Evolutionary conservation across 441 rosid genomes (phyloP).

Genomic region (Bocquillonia castaneifolia): DNA sequence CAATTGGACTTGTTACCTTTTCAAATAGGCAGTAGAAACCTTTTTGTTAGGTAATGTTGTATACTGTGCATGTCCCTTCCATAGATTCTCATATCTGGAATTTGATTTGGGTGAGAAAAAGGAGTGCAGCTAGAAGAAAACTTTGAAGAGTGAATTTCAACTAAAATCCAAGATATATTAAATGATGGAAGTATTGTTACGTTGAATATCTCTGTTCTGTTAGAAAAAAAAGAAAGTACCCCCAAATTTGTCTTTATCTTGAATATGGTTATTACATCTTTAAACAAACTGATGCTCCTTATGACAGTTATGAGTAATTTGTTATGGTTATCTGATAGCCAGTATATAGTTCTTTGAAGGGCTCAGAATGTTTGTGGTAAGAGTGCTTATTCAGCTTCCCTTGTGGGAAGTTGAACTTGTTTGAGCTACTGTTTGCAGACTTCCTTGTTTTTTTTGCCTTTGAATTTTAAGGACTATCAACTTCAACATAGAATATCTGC

Average conservation of each 20-base stretch:
- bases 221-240: no score
- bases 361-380: not conserved
- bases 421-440: not conserved
- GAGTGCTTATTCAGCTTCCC: not conserved
- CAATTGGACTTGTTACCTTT: slow-evolving; percentile 1
- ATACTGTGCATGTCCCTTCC: not conserved
- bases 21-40: not conserved
- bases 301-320: not conserved
- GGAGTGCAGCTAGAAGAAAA: not conserved
- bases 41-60: not conserved
- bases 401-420: not conserved
- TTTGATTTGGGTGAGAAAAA: not conserved
- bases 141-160: not conserved
- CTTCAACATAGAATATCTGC: not conserved
- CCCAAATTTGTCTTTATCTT: not conserved
- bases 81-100: not conserved
- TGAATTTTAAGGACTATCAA: not conserved
- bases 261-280: no score
- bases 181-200: not conserved
- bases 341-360: not conserved
- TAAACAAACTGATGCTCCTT: not conserved
- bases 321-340: not conserved
- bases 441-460: not conserved
- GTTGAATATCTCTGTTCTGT: not conserved
- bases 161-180: not conserved